Evolutionary conservation across 352 stramenopile genomes (phyloP).

Genomic region (Pythium graminicola): DNA sequence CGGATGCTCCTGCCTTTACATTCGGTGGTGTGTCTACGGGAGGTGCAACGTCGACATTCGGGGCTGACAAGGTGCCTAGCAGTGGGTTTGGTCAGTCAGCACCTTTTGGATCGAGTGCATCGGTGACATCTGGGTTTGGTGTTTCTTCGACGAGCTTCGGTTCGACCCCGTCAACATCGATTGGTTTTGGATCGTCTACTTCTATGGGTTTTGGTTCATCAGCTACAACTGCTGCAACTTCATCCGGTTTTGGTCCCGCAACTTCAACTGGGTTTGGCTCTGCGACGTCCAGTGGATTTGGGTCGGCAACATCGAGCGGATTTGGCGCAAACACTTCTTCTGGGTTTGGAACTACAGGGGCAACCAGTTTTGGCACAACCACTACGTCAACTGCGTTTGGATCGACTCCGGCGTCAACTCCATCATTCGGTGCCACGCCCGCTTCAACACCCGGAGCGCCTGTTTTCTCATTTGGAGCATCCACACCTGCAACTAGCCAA

Average conservation of each 20-base stretch:
- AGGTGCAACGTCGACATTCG: background rate
- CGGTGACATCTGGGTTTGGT: background rate
- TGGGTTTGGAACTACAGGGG: constrained; percentile 29
- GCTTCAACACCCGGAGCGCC: constrained; percentile 20
- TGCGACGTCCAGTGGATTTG: constrained; percentile 10
- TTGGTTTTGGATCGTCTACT: constrained; percentile 2
- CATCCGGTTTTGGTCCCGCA: constrained; percentile 1
- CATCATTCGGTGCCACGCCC: constrained; percentile 35
- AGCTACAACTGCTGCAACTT: background rate
- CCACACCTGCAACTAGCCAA: constrained; percentile 23
- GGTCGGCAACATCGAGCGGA: constrained; percentile 10
- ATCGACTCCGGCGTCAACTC: constrained; percentile 24
- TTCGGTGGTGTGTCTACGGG: constrained; percentile 22
- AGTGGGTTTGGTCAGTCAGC: constrained; percentile 4
- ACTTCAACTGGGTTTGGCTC: constrained; percentile 35
- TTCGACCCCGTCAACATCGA: constrained; percentile 12
- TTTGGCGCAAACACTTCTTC: constrained; percentile 13
- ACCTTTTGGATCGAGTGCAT: background rate
- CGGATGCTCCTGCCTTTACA: constrained; percentile 21
- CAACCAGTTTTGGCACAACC: constrained; percentile 24
- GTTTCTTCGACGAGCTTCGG: constrained; percentile 12
- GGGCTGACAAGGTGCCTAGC: background rate
- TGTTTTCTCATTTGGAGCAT: constrained; percentile 24
- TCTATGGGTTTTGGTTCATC: background rate
- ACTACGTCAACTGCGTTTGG: constrained; percentile 32